Evolutionary conservation across 139 green algal species (phyloP).

Genomic region (Yamagishiella unicocca): DNA sequence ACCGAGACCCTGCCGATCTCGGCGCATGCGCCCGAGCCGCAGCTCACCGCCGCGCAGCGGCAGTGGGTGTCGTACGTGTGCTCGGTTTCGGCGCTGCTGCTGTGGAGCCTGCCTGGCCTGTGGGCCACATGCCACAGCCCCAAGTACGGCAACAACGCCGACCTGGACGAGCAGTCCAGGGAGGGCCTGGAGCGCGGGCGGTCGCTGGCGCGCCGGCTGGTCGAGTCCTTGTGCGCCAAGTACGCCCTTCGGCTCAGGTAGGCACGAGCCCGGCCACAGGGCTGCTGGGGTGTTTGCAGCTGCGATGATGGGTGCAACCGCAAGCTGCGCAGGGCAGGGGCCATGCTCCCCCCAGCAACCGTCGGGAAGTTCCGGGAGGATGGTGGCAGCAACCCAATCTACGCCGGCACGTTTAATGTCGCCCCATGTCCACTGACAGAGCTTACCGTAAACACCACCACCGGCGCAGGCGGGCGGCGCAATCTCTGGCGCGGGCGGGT

Average conservation of each 20-base stretch:
- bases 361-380: too few species aligned
- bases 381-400: too few species aligned
- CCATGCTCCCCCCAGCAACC: too few species aligned
- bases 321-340: too few species aligned
- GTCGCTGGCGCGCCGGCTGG: slow-evolving; percentile 10
- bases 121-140: slow-evolving; percentile 35
- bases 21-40: not conserved
- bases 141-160: slow-evolving; percentile 28
- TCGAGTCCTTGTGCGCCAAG: slow-evolving; percentile 16
- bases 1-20: slow-evolving; percentile 4
- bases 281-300: too few species aligned
- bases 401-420: too few species aligned
- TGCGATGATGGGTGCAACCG: too few species aligned
- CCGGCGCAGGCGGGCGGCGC: slow-evolving; percentile 19
- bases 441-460: too few species aligned
- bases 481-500: slow-evolving; percentile 25
- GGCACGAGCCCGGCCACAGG: too few species aligned
- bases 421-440: too few species aligned
- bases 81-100: slow-evolving; percentile 25
- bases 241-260: slow-evolving; percentile 26
- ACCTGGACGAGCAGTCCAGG: slow-evolving; percentile 9
- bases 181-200: slow-evolving; percentile 6
- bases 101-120: slow-evolving; percentile 28
- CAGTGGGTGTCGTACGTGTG: slow-evolving; percentile 47
- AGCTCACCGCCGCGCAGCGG: slow-evolving; percentile 18